phyloP scores from a whole-genome alignment of 352 stramenopile species.

The Phytophthora fragariaefolia region DNA sequence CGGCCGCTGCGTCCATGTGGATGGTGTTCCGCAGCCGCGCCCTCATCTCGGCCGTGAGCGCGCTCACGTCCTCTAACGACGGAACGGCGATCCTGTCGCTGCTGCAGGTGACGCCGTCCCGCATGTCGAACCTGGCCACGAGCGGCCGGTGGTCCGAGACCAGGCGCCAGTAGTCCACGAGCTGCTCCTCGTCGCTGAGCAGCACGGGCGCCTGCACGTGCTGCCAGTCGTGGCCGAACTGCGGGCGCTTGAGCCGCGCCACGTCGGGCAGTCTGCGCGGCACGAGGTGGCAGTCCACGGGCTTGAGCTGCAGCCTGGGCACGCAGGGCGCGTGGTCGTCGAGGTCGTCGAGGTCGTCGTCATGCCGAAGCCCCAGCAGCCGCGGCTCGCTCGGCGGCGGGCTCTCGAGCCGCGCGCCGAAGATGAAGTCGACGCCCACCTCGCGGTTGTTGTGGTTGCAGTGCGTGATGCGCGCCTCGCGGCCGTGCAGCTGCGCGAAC shows the following conservation, averaged over 20 bases:
- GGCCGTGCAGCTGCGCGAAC: conserved; percentile 75
- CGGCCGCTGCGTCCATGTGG: conserved; percentile 30
- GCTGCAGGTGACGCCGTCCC: conserved; percentile 22
- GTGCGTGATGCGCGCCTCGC: conserved; percentile 85
- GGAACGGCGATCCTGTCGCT: conserved; percentile 5
- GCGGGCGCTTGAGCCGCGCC: conserved; percentile 75
- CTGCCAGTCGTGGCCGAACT: conserved; percentile 77
- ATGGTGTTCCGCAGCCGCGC: conserved; percentile 19
- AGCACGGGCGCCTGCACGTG: conserved; percentile 52
- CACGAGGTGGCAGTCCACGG: conserved; percentile 64
- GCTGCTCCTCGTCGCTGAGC: conserved; percentile 55
- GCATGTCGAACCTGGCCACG: conserved; percentile 67
- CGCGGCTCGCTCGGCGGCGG: not conserved
- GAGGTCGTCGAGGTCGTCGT: conserved; percentile 10
- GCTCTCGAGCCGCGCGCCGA: conserved; percentile 58
- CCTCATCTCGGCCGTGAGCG: conserved; percentile 34
- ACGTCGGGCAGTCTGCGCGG: conserved; percentile 67
- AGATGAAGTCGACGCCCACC: conserved; percentile 89
- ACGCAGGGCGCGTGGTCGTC: conserved; percentile 6
- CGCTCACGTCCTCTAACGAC: conserved; percentile 31
- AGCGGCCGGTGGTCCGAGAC: conserved; percentile 82
- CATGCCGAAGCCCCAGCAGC: not conserved
- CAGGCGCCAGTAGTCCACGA: conserved; percentile 87
- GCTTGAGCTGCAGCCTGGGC: conserved; percentile 57
- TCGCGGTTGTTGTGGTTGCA: conserved; percentile 92